These are phyloP conservation scores for Pyrus betulifolia DNA, from an alignment of 306 rosid species.

Conservation along the genomic window DNA sequence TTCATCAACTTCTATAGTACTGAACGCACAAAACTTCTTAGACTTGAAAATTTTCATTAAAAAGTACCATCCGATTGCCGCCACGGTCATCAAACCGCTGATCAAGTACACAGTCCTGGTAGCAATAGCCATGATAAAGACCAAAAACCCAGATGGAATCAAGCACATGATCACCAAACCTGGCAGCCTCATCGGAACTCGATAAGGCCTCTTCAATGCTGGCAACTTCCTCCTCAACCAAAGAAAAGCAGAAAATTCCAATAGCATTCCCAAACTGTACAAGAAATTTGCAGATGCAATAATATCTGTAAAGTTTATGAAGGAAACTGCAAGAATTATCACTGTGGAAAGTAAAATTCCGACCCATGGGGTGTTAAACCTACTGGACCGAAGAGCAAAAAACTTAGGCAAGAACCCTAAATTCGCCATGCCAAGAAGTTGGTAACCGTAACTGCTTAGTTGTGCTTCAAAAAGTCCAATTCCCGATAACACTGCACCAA, in stretches of 20 bases:
- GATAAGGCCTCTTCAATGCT: constrained; percentile 11
- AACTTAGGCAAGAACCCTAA: constrained; percentile 23
- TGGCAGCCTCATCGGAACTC: constrained; percentile 15
- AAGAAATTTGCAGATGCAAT: constrained; percentile 29
- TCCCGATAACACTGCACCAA: constrained; percentile 26
- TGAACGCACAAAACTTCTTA: constrained; percentile 12
- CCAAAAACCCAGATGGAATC: constrained; percentile 24
- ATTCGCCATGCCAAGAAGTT: constrained; percentile 27
- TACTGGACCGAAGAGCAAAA: constrained; percentile 2
- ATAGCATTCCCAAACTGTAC: constrained; percentile 28
- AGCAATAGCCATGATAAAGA: constrained; percentile 23
- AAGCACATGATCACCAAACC: constrained; percentile 25
- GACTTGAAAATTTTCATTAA: constrained; percentile 14
- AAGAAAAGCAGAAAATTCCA: constrained; percentile 25
- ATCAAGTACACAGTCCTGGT: constrained; percentile 18
- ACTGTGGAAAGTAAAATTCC: constrained; percentile 18
- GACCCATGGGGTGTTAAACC: constrained; percentile 18
- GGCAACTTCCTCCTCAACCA: constrained; percentile 30
- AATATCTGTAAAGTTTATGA: constrained; percentile 15
- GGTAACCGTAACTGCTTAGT: constrained; percentile 20
- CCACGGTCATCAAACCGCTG: constrained; percentile 17
- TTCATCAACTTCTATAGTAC: constrained; percentile 6
- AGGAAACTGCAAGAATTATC: constrained; percentile 16
- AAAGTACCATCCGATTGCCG: constrained; percentile 21
- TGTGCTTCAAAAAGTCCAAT: constrained; percentile 31